Evolutionary conservation across 257 asterid genomes (phyloP).

Genomic region (Solanum tarijense): DNA sequence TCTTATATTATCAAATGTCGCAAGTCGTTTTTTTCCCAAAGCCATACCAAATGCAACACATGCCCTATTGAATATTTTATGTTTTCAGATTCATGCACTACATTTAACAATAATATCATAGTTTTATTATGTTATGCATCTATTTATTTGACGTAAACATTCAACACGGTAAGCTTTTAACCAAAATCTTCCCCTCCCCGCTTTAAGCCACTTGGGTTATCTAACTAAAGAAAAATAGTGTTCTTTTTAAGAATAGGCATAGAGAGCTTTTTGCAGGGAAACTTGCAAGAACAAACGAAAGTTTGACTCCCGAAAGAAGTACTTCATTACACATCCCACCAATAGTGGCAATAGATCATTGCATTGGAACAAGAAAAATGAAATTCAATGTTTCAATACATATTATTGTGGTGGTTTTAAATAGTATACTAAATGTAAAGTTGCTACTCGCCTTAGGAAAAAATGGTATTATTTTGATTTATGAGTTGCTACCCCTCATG

Average conservation of each 20-base stretch:
- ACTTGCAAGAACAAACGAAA: not conserved
- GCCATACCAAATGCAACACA: too few relatives aligned
- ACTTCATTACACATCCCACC: not conserved
- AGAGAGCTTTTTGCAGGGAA: not conserved
- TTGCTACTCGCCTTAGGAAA: conserved; percentile 16
- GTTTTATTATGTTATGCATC: too few relatives aligned
- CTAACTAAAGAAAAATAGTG: not conserved
- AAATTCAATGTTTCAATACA: not conserved
- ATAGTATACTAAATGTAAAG: not conserved
- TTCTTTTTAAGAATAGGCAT: not conserved
- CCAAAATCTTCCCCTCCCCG: not conserved
- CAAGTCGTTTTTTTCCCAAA: too few relatives aligned
- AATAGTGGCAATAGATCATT: not conserved
- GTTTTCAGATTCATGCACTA: too few relatives aligned
- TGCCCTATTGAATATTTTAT: too few relatives aligned
- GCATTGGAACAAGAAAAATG: not conserved
- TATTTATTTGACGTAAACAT: too few relatives aligned
- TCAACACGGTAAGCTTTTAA: too few relatives aligned
- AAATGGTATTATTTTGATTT: conserved; percentile 16
- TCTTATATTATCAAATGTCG: too few relatives aligned
- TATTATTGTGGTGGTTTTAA: conserved; percentile 29
- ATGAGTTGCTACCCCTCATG: conserved; percentile 8
- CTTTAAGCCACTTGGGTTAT: too few relatives aligned
- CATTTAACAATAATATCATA: too few relatives aligned
- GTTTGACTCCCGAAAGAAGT: not conserved